Percentiles rank a stretch among this genome's conserved stretches.
Conservation (phyloP, 257 asterid genomes). For the Solanum gracilifrons region DNA sequence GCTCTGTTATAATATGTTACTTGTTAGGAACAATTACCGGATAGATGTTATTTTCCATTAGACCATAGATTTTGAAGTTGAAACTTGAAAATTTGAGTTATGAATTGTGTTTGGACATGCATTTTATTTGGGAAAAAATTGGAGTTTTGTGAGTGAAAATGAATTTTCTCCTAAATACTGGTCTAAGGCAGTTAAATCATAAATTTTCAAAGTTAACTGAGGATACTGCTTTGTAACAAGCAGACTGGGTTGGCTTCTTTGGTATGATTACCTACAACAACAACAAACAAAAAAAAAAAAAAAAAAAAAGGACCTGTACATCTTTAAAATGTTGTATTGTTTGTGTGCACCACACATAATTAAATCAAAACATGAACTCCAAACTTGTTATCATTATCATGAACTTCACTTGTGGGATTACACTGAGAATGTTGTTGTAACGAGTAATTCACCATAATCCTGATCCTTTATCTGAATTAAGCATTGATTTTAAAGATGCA, state of each 20-base stretch:
- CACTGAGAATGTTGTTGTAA: neutral
- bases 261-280: neutral
- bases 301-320: neutral
- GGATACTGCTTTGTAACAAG: neutral
- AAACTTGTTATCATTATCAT: neutral
- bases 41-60: neutral
- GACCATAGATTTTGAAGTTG: neutral
- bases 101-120: neutral
- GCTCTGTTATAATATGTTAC: neutral
- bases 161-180: neutral
- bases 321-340: neutral
- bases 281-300: accelerated
- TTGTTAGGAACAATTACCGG: neutral
- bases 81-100: neutral
- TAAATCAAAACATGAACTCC: neutral
- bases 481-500: neutral
- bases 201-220: neutral
- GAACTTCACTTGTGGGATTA: too few species aligned
- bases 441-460: neutral
- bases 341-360: neutral
- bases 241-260: neutral
- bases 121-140: neutral
- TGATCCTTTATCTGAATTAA: neutral
- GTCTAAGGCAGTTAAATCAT: neutral
- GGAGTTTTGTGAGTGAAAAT: neutral